Conservation (phyloP, 2,329 filamentous ascomycete genomes). For the Cladophialophora chaetospira region DNA sequence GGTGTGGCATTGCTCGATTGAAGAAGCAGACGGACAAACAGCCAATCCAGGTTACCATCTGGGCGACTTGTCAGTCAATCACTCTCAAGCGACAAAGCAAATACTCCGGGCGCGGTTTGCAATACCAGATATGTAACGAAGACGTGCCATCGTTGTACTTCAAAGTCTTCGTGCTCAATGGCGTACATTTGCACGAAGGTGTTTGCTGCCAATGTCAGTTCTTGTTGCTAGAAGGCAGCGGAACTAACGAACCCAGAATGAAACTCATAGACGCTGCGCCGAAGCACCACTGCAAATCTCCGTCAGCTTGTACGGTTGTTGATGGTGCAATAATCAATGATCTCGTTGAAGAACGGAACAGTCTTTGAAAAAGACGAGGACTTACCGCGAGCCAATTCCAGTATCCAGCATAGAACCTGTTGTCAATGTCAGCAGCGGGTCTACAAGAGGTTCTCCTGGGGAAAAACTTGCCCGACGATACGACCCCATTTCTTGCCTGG, state of each 20-base stretch:
- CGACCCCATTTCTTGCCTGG: constrained; percentile 58
- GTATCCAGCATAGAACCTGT: constrained; percentile 45
- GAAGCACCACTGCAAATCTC: constrained; percentile 68
- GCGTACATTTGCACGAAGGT: constrained; percentile 64
- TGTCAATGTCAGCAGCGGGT: not conserved
- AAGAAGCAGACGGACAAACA: constrained; percentile 40
- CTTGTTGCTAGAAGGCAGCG: not conserved
- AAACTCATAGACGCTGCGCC: constrained; percentile 61
- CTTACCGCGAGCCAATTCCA: constrained; percentile 50
- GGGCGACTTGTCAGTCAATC: constrained; percentile 11
- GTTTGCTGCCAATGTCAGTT: constrained; percentile 43
- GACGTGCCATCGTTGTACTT: constrained; percentile 58
- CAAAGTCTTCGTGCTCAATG: constrained; percentile 57
- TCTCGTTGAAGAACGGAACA: too few species aligned
- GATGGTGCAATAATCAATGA: too few species aligned
- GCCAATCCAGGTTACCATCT: constrained; percentile 28
- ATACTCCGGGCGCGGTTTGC: too few species aligned
- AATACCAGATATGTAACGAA: constrained; percentile 61
- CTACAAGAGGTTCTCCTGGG: not conserved
- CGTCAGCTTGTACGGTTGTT: too few species aligned
- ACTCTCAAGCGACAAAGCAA: too few species aligned
- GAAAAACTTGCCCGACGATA: constrained; percentile 43
- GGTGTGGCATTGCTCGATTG: constrained; percentile 45
- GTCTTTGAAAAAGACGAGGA: too few species aligned
- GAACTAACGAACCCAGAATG: constrained; percentile 47